phyloP scores from a whole-genome alignment of 139 green algal species.

The Desmodesmus armatus region DNA sequence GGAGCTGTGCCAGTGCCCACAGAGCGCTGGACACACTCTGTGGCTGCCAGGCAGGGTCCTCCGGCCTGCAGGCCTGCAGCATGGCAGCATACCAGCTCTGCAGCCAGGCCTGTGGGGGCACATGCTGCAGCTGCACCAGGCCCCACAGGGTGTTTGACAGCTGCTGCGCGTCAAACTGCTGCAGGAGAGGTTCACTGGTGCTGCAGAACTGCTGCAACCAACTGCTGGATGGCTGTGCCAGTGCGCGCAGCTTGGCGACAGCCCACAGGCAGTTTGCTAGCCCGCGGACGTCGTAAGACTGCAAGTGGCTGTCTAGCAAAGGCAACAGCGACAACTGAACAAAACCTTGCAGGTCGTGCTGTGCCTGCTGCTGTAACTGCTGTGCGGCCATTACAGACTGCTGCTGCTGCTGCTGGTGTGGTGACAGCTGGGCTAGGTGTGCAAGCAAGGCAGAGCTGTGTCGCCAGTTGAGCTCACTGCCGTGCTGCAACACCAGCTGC shows the following conservation, averaged over 20 bases:
- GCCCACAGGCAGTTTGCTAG: slow-evolving; percentile 39
- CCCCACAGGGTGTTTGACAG: slow-evolving; percentile 33
- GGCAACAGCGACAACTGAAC: not conserved
- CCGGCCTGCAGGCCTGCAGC: too few relatives aligned
- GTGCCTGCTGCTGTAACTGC: not conserved
- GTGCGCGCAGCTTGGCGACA: slow-evolving; percentile 1
- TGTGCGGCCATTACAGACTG: not conserved
- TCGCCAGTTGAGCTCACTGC: slow-evolving; percentile 9
- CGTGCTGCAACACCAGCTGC: slow-evolving; percentile 28
- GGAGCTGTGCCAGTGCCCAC: too few relatives aligned
- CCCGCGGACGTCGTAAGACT: slow-evolving; percentile 36
- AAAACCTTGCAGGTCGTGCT: slow-evolving; percentile 14
- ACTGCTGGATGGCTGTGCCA: not conserved
- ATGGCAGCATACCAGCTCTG: too few relatives aligned
- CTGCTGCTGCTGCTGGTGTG: not conserved
- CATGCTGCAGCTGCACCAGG: slow-evolving; percentile 29
- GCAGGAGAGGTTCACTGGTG: slow-evolving; percentile 7
- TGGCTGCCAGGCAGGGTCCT: too few relatives aligned
- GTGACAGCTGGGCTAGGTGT: slow-evolving; percentile 34
- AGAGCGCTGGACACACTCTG: too few relatives aligned
- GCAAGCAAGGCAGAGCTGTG: slow-evolving; percentile 28
- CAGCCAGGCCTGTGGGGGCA: not conserved
- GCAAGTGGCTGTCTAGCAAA: not conserved
- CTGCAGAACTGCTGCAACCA: slow-evolving; percentile 9
- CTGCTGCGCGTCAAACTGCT: slow-evolving; percentile 43